Base-by-base conservation (phyloP, 192 early-diverging fungal genomes). In the Coemansia sp. region DNA sequence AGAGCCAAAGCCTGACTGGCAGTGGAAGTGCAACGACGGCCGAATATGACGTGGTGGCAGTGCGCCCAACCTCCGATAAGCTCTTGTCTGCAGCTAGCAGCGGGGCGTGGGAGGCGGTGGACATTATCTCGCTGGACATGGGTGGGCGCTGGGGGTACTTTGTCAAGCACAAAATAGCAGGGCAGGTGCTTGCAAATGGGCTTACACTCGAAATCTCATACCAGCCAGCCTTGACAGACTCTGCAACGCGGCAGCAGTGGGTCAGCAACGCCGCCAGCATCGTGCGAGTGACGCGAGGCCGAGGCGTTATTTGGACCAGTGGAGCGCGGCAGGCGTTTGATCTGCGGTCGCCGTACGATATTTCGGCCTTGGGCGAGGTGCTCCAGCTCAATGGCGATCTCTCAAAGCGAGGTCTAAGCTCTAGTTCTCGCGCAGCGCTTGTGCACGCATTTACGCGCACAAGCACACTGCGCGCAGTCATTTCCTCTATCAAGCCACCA, bases 31-130 rank as follows among this genome's bases (percentile, higher is more conserved):
- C 70, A 6, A 32, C 58, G 8, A 68, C 62, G 23, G 48, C 27
- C 44, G 72, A 70, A 51, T 84, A 78, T 59, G 81, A 84, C 45
- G 39, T 84, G 27, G 77, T 84, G 17, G 81, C 81, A 25, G 76
- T 76, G 32, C 81, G 70, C 42, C 81, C 81, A 14, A 66, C 64
- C 15, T 58, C 69, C 0, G 81, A 78, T 4, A 78, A 78, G 64
- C 48, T 76, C 12, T 23, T 84, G 64, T 31, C 61, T 3, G 66
- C 81, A 25, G 81, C 77, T 3, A 68, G 77, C 66, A 67, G 63
- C 27, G 77, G 81, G 5, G 39, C 70, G 21, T 84, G 77, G 76
- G 70, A 69, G 23, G 63, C 67, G 1, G 74, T 79, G 17, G 81
- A 84, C 21, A 9, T 84, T 23, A 72, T 84, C 11, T 68, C 81